These are phyloP conservation scores for Termitomyces bulborhizus DNA, from an alignment of 768 basidiomycete genomes.

Conservation along the genomic window DNA sequence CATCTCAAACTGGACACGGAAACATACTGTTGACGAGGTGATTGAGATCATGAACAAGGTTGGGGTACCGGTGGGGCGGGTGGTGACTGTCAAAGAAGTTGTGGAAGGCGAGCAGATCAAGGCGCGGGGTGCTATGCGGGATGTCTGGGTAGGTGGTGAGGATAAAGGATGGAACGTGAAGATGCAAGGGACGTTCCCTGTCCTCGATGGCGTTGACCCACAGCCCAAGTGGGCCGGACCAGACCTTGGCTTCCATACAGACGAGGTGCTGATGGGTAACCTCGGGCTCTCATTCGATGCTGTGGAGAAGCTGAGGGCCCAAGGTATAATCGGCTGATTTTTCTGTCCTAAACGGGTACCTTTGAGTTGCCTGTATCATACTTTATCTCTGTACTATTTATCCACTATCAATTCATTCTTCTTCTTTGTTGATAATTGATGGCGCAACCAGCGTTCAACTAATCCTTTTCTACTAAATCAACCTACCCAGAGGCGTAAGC, in stretches of 20 bases:
- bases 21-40: conserved; percentile 47
- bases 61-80: conserved; percentile 60
- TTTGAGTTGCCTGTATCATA: background rate
- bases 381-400: background rate
- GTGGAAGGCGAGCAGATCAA: conserved; percentile 50
- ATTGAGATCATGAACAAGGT: conserved; percentile 40
- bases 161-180: conserved; percentile 54
- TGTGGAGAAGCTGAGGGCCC: conserved; percentile 30
- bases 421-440: too few species aligned
- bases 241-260: conserved; percentile 55
- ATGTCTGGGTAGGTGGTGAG: conserved; percentile 45
- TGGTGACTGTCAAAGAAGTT: conserved; percentile 57
- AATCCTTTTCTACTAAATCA: too few species aligned
- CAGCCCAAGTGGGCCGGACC: conserved; percentile 66
- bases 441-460: too few species aligned
- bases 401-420: too few species aligned
- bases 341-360: too few species aligned
- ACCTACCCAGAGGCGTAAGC: background rate
- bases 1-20: conserved; percentile 54
- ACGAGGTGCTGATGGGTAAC: conserved; percentile 38
- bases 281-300: conserved; percentile 32
- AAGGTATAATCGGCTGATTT: conserved; percentile 36
- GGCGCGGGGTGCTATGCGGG: conserved; percentile 51
- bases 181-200: conserved; percentile 60
- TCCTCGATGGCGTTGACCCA: conserved; percentile 52